Conservation (phyloP, 495 filamentous ascomycete species). For the Aspergillus cristatus region DNA sequence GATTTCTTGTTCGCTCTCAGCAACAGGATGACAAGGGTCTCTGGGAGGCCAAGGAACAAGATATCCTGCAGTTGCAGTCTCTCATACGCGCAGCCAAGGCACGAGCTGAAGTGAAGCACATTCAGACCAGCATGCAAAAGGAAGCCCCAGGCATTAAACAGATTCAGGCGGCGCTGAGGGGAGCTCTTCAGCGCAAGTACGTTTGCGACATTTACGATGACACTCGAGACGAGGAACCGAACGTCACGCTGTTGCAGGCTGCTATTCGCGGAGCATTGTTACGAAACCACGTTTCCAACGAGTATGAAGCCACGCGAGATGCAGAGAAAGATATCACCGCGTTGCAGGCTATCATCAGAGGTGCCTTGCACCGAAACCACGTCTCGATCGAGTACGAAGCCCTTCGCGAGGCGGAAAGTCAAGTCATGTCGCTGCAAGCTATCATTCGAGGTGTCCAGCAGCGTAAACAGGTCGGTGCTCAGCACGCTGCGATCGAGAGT, state of each 20-base stretch:
- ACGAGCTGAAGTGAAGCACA: constrained; percentile 54
- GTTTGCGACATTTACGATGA: constrained; percentile 39
- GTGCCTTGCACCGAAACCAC: constrained; percentile 26
- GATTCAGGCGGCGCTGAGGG: constrained; percentile 54
- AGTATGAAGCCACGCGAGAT: constrained; percentile 30
- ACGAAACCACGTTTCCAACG: constrained; percentile 29
- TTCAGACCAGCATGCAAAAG: constrained; percentile 51
- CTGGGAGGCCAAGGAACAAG: constrained; percentile 60
- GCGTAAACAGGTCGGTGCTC: constrained; percentile 39
- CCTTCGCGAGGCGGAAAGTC: constrained; percentile 23
- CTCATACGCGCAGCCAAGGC: constrained; percentile 69
- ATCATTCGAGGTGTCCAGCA: constrained; percentile 41
- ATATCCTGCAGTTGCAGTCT: constrained; percentile 76
- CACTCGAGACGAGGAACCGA: constrained; percentile 33
- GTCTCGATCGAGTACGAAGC: constrained; percentile 25
- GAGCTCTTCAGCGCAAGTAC: constrained; percentile 44
- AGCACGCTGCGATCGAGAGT: constrained; percentile 40
- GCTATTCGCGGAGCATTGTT: constrained; percentile 49
- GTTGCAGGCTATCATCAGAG: constrained; percentile 41
- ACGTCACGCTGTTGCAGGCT: constrained; percentile 62
- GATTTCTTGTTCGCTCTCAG: constrained; percentile 63
- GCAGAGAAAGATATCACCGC: constrained; percentile 33
- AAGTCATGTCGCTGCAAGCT: constrained; percentile 29
- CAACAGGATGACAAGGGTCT: constrained; percentile 50
- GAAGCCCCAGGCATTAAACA: constrained; percentile 48